Evolutionary conservation across 2,329 filamentous ascomycete species (phyloP).

Genomic region (Penicillium aurantiogriseum): DNA sequence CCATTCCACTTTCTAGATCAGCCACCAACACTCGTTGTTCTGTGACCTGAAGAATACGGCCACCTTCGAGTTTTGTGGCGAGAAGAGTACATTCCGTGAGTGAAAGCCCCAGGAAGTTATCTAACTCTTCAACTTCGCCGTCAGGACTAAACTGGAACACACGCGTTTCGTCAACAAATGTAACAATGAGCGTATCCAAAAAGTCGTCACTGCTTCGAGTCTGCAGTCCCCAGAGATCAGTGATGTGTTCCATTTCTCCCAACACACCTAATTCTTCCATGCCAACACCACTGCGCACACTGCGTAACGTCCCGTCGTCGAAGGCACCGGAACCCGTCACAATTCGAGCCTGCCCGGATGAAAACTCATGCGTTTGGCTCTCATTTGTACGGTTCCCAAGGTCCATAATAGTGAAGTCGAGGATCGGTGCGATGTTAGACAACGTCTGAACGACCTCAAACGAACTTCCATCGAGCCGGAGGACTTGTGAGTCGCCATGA

Average conservation of each 20-base stretch:
- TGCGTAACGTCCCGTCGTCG: conserved; percentile 82
- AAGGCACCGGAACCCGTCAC: conserved; percentile 91
- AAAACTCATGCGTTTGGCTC: conserved; percentile 81
- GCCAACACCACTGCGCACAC: conserved; percentile 89
- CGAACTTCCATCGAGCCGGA: conserved; percentile 60
- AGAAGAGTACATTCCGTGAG: conserved; percentile 72
- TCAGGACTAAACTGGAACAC: conserved; percentile 72
- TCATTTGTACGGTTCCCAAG: conserved; percentile 83
- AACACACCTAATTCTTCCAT: conserved; percentile 83
- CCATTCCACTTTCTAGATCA: conserved; percentile 53
- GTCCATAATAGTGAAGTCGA: conserved; percentile 96
- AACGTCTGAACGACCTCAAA: conserved; percentile 72
- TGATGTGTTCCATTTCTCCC: conserved; percentile 72
- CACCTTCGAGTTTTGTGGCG: conserved; percentile 62
- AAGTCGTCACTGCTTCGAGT: conserved; percentile 45
- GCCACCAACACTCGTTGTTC: conserved; percentile 61
- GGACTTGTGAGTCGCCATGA: conserved; percentile 85
- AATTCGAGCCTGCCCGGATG: conserved; percentile 88
- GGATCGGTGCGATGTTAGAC: conserved; percentile 81
- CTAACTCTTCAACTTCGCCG: conserved; percentile 82
- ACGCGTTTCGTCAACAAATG: conserved; percentile 79
- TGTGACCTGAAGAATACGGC: conserved; percentile 74
- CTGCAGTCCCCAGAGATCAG: conserved; percentile 69
- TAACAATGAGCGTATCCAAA: conserved; percentile 71
- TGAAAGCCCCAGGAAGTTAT: conserved; percentile 68